Evolutionary conservation across 192 early-diverging fungal species (phyloP).

Genomic region (Funneliformis geosporum): DNA sequence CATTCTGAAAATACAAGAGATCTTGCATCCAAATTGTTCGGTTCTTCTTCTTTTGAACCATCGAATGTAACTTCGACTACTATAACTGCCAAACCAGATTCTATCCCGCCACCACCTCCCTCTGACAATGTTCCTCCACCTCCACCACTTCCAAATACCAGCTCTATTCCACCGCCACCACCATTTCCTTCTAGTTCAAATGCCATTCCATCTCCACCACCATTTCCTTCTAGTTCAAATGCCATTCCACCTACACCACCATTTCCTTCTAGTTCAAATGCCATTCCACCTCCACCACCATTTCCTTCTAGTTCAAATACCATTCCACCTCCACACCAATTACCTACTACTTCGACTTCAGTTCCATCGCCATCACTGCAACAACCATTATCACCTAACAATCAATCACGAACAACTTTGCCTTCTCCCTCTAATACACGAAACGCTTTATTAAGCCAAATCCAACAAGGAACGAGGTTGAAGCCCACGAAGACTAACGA

Average conservation of each 20-base stretch:
- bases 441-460: slow-evolving; percentile 68
- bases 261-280: slow-evolving; percentile 31
- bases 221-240: slow-evolving; percentile 30
- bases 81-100: background rate
- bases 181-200: slow-evolving; percentile 18
- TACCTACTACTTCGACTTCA: slow-evolving; percentile 16
- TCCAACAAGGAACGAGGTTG: slow-evolving; percentile 64
- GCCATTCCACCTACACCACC: slow-evolving; percentile 34
- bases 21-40: slow-evolving; percentile 36
- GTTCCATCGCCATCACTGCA: slow-evolving; percentile 5
- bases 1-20: slow-evolving; percentile 18
- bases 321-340: slow-evolving; percentile 10
- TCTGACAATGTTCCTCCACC: slow-evolving; percentile 25
- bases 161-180: slow-evolving; percentile 20
- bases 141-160: slow-evolving; percentile 32
- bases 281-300: slow-evolving; percentile 34
- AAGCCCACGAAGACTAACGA: slow-evolving; percentile 68
- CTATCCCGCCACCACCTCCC: slow-evolving; percentile 27
- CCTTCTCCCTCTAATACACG: slow-evolving; percentile 35
- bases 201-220: slow-evolving; percentile 26
- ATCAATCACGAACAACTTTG: slow-evolving; percentile 16
- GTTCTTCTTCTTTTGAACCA: slow-evolving; percentile 5
- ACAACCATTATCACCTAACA: slow-evolving; percentile 6
- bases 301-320: slow-evolving; percentile 25
- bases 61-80: slow-evolving; percentile 14